Conservation (phyloP, 805 yeast species). For the Ogataea paradorogensis region DNA sequence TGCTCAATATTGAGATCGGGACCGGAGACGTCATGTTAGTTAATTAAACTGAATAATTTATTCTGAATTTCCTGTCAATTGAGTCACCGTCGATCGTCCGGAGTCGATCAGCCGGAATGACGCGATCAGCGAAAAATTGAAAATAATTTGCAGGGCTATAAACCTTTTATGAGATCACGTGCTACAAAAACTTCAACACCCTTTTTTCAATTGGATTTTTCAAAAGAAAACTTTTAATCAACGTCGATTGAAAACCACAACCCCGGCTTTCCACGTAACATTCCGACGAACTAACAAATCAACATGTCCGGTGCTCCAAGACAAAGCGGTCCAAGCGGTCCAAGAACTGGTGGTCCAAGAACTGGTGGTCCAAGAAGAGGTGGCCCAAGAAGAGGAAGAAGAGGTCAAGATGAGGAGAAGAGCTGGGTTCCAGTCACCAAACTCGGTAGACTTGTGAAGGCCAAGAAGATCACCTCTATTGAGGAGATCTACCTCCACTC, state of each 20-base stretch:
- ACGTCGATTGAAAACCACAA: constrained; percentile 64
- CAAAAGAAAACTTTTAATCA: constrained; percentile 5
- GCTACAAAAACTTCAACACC: neutral
- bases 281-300: constrained; percentile 44
- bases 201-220: neutral
- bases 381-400: constrained; percentile 62
- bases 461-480: constrained; percentile 93
- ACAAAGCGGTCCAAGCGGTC: constrained; percentile 52
- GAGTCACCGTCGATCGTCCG: constrained; percentile 11
- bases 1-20: constrained; percentile 55
- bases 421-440: constrained; percentile 99
- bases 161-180: neutral
- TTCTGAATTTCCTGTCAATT: constrained; percentile 7
- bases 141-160: constrained; percentile 1
- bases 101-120: constrained; percentile 7
- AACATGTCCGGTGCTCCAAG: constrained; percentile 47
- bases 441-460: constrained; percentile 99
- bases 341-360: constrained; percentile 38
- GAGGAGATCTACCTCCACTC: constrained; percentile 99
- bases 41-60: constrained; percentile 2
- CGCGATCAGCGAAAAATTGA: constrained; percentile 3
- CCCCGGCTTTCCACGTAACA: constrained; percentile 73
- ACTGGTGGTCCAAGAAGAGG: constrained; percentile 59
- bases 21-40: constrained; percentile 60
- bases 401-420: constrained; percentile 90